These are phyloP conservation scores for Lactarius trivialis DNA, from an alignment of 768 basidiomycete genomes.

Conservation along the genomic window DNA sequence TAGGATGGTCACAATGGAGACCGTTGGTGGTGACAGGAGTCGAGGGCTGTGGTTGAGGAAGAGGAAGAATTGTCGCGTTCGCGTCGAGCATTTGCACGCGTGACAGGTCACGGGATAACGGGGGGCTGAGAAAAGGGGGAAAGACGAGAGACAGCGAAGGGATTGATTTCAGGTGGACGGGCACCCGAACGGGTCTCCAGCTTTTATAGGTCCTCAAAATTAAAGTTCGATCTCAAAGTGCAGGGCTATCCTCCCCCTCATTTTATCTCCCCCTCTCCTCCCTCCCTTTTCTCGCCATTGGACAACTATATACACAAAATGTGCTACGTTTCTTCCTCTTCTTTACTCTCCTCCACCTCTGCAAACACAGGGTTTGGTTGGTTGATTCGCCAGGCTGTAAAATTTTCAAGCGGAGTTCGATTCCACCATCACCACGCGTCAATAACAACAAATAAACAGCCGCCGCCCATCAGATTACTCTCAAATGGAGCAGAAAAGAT, in stretches of 20 bases:
- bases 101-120: constrained; percentile 59
- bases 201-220: constrained; percentile 76
- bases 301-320: constrained; percentile 13
- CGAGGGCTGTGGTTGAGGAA: constrained; percentile 27
- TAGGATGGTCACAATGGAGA: constrained; percentile 17
- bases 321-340: constrained; percentile 36
- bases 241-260: constrained; percentile 52
- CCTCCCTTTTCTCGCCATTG: constrained; percentile 23
- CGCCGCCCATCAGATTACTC: constrained; percentile 26
- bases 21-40: constrained; percentile 20
- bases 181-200: constrained; percentile 56
- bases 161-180: constrained; percentile 58
- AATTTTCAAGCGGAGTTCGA: constrained; percentile 31
- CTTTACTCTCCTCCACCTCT: constrained; percentile 47
- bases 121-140: constrained; percentile 25
- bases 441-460: constrained; percentile 37
- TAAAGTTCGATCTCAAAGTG: constrained; percentile 81
- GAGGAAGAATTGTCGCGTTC: constrained; percentile 27
- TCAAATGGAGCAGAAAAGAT: constrained; percentile 1
- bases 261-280: constrained; percentile 19
- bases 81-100: constrained; percentile 62
- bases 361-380: constrained; percentile 86
- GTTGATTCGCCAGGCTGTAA: constrained; percentile 78
- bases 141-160: constrained; percentile 45
- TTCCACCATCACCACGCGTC: constrained; percentile 32